Evolutionary conservation across 2,329 filamentous ascomycete species (phyloP), one percentile per base, ranked within the genome.

Genomic region (Gaeumannomyces sp.): DNA sequence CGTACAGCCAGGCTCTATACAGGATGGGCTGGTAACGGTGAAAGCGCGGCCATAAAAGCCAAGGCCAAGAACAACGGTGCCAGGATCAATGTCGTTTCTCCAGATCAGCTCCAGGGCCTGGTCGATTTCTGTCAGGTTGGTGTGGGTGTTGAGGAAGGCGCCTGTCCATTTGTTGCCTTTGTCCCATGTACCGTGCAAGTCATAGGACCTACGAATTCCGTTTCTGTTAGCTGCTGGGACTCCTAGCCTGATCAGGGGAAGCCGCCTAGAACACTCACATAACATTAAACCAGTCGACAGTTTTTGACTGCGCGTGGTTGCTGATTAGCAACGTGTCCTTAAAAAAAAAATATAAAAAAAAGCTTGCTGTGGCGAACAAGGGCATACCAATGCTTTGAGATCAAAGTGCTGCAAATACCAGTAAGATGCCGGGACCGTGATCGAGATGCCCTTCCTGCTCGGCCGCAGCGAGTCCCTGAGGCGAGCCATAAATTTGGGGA

Each of bases 101-200:
- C 81, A 83, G 2, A 85, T 69, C 0, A 83, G 75, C 2, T 81
- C 75, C 0, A 82, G 65, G 0, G 71, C 72, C 0, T 67, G 31
- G 2, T 78, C 69, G 33, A 81, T 79, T 66, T 82, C 79, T 1
- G 78, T 80, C 5, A 81, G 61, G 66, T 83, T 81, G 0, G 79
- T 80, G 64, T 82, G 80, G 0, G 73, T 68, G 28, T 74, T 70
- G 13, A 79, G 69, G 22, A 71, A 68, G 1, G 69, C 56, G 0
- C 76, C 77, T 11, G 70, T 69, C 60, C 56, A 65, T 31, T 65
- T 64, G 53, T 66, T 67, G 4, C 59, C 27, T 14, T 63, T 61
- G 64, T 79, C 77, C 77, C 77, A 79, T 0, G 69, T 64, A 2
- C 79, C 79, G 64, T 80, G 76, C 1, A 80, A 61, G 66, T 78